These are phyloP conservation scores for Isoetes engelmannii DNA, from an alignment of 83 land plant species.

Conservation along the genomic window DNA sequence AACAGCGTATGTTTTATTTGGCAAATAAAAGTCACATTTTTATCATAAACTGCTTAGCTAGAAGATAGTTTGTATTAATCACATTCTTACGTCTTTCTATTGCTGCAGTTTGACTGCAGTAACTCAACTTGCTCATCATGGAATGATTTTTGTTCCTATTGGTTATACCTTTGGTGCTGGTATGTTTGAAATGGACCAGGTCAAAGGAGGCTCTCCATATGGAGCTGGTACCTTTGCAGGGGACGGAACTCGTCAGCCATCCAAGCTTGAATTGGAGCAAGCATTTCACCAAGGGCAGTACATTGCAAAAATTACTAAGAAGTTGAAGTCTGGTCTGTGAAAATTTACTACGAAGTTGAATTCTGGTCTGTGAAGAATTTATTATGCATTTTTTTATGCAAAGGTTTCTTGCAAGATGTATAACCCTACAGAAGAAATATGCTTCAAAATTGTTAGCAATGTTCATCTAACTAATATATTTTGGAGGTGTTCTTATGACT, in stretches of 20 bases:
- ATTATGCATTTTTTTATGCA: too few relatives aligned
- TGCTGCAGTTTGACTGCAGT: constrained; percentile 67
- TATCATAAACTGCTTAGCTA: too few relatives aligned
- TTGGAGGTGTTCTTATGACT: too few relatives aligned
- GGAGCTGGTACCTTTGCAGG: constrained; percentile 62
- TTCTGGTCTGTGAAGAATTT: too few relatives aligned
- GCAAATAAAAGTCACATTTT: too few relatives aligned
- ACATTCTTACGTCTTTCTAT: too few relatives aligned
- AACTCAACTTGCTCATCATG: constrained; percentile 67
- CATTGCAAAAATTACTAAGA: constrained; percentile 45
- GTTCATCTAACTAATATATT: too few relatives aligned
- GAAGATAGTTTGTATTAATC: too few relatives aligned
- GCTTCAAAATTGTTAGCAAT: too few relatives aligned
- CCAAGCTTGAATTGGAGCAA: constrained; percentile 48
- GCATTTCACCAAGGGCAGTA: constrained; percentile 58
- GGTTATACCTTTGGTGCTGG: constrained; percentile 74
- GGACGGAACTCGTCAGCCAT: constrained; percentile 49
- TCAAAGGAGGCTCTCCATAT: constrained; percentile 59
- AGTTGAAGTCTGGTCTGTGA: constrained; percentile 35
- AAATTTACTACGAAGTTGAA: too few relatives aligned
- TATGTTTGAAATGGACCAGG: constrained; percentile 68
- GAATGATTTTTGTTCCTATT: constrained; percentile 66
- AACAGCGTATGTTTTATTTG: constrained; percentile 51
- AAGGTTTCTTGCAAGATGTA: too few relatives aligned
- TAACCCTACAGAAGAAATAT: too few relatives aligned